Conservation (phyloP, 148 eudicot genomes). For the Salicornia ramosissima region DNA sequence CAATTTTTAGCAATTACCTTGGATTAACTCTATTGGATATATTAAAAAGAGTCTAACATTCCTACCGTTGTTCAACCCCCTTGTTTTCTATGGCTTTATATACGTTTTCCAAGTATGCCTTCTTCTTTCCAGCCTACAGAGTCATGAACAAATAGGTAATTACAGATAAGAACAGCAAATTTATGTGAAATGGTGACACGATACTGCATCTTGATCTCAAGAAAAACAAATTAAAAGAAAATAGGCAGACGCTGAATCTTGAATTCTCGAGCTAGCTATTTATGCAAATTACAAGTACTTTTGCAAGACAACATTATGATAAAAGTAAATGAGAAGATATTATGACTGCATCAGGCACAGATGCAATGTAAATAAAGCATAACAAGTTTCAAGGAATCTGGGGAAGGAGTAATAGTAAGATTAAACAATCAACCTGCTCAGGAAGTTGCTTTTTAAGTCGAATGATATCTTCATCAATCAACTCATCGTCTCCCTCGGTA, state of each 20-base stretch:
- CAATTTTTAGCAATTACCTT: conserved; percentile 3
- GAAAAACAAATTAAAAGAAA: background rate
- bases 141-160: conserved; percentile 12
- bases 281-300: no score
- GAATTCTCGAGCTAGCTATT: background rate
- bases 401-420: conserved; percentile 5
- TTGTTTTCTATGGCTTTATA: conserved; percentile 43
- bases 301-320: no score
- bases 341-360: no score
- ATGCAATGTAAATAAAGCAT: no score
- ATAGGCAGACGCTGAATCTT: background rate
- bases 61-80: conserved; percentile 50
- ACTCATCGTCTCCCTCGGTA: conserved; percentile 72
- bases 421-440: conserved; percentile 47
- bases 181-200: background rate
- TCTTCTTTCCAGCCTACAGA: conserved; percentile 52
- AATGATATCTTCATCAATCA: conserved; percentile 43
- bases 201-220: background rate
- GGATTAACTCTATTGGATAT: conserved; percentile 8
- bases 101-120: conserved; percentile 42
- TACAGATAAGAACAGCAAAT: background rate
- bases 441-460: conserved; percentile 54
- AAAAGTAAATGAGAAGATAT: no score
- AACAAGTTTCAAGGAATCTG: background rate
- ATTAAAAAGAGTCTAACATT: conserved; percentile 4